These are phyloP conservation scores for Vinca minor DNA, from an alignment of 257 asterid genomes.

Conservation along the genomic window DNA sequence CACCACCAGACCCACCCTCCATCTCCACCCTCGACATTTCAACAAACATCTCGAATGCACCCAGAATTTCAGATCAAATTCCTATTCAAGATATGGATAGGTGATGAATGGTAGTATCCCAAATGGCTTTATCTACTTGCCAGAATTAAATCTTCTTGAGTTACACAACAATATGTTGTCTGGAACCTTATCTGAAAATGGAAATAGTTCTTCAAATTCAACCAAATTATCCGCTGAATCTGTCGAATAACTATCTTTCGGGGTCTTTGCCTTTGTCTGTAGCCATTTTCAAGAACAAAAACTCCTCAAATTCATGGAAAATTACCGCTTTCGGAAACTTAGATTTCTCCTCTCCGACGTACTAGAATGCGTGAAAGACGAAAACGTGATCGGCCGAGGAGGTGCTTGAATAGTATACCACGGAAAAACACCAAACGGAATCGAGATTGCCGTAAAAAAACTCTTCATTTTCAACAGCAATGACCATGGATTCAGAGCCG, in stretches of 20 bases:
- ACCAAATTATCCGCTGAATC: conserved; percentile 49
- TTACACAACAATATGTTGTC: conserved; percentile 69
- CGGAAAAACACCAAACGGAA: conserved; percentile 63
- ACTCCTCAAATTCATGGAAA: conserved; percentile 46
- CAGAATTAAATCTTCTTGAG: conserved; percentile 68
- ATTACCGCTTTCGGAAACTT: too few species aligned
- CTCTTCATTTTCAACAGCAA: conserved; percentile 46
- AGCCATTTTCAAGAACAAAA: conserved; percentile 55
- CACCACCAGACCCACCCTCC: neutral
- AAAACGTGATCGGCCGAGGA: conserved; percentile 83
- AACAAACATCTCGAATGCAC: too few species aligned
- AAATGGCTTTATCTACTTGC: conserved; percentile 62
- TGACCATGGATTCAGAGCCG: conserved; percentile 85
- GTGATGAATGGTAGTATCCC: conserved; percentile 90
- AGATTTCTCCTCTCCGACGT: too few species aligned
- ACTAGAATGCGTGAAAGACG: too few species aligned
- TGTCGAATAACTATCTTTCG: conserved; percentile 64
- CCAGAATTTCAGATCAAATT: too few species aligned
- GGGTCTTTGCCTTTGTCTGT: conserved; percentile 65
- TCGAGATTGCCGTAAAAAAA: conserved; percentile 78
- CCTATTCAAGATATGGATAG: too few species aligned
- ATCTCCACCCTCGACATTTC: too few species aligned
- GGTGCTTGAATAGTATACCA: conserved; percentile 92
- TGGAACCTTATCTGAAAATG: conserved; percentile 56
- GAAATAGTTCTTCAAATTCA: conserved; percentile 27